Evolutionary conservation across 441 rosid species (phyloP), one percentile per base, ranked within the genome.

Genomic region (Biscutella auriculata): DNA sequence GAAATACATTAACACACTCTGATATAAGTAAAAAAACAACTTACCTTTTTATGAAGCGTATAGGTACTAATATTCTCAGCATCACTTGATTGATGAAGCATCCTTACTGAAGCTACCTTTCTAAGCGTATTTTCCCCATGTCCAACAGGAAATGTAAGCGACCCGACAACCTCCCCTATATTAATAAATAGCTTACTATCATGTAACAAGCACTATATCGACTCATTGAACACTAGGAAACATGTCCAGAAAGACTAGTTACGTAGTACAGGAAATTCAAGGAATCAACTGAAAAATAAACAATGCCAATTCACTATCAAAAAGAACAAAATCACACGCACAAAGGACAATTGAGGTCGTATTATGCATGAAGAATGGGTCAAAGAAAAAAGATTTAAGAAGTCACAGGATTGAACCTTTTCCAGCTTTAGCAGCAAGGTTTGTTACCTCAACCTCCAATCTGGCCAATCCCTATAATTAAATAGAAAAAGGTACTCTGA

Each of bases 391-490:
- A 63, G 59, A 49, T 44, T 27, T 12, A 58, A 58, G 14, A 51
- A 58, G 55, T 46, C 28, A 60, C 23, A 67, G 55, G 14, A 62
- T 65, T 21, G 40, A 75, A 94, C 99, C 99, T 83, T 94, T 94
- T 72, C 99, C 99, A 70, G 99, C 99, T 74, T 86, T 94, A 26
- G 97, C 97, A 57, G 94, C 95, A 71, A 94, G 94, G 72, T 94
- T 94, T 60, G 99, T 94, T 62, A 94, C 96, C 81, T 94, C 97
- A 57, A 94, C 87, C 81, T 94, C 96, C 78, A 94, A 77, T 76
- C 82, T 90, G 9, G 97, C 95, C 27, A 49, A 70, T 45, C 87
- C 96, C 99, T 90, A 78, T 32, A 50, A 58, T 60, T 0, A 40
- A 23, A 50, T 39, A 49, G 48, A 66, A 42, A 62, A 51, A 16